Evolutionary conservation across 345 rosid species (phyloP).

Genomic region (Cochlearia excelsa): DNA sequence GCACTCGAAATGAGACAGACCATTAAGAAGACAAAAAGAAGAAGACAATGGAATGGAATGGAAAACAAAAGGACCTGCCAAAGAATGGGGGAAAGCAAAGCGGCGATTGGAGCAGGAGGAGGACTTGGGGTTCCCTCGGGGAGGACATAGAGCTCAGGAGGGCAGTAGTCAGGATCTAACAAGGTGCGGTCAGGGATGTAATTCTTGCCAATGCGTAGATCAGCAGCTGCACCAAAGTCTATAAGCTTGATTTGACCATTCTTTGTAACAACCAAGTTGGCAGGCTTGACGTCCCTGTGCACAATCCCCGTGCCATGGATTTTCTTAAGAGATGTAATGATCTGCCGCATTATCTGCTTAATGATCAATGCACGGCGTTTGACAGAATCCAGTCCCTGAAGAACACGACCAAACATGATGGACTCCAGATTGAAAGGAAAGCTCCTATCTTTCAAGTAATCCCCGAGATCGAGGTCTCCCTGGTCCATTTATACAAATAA

Average conservation of each 20-base stretch:
- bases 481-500: constrained; percentile 15
- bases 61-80: constrained; percentile 60
- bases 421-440: constrained; percentile 87
- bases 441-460: constrained; percentile 82
- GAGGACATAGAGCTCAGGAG: constrained; percentile 90
- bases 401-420: constrained; percentile 74
- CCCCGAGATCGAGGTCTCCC: constrained; percentile 86
- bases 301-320: constrained; percentile 92
- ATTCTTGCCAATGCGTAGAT: constrained; percentile 96
- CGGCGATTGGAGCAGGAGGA: constrained; percentile 93
- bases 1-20: constrained; percentile 14
- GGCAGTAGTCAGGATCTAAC: constrained; percentile 91
- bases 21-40: background rate
- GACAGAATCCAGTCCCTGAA: constrained; percentile 70
- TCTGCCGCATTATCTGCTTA: constrained; percentile 91
- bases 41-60: background rate
- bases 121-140: constrained; percentile 93
- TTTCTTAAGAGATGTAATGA: constrained; percentile 76
- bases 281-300: constrained; percentile 90
- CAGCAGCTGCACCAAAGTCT: constrained; percentile 95
- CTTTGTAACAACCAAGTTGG: constrained; percentile 89
- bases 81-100: constrained; percentile 77
- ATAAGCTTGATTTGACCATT: constrained; percentile 88
- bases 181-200: constrained; percentile 61
- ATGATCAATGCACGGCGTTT: constrained; percentile 77